Base-by-base conservation (phyloP, 768 basidiomycete species). In the Panaeolus papilionaceus region DNA sequence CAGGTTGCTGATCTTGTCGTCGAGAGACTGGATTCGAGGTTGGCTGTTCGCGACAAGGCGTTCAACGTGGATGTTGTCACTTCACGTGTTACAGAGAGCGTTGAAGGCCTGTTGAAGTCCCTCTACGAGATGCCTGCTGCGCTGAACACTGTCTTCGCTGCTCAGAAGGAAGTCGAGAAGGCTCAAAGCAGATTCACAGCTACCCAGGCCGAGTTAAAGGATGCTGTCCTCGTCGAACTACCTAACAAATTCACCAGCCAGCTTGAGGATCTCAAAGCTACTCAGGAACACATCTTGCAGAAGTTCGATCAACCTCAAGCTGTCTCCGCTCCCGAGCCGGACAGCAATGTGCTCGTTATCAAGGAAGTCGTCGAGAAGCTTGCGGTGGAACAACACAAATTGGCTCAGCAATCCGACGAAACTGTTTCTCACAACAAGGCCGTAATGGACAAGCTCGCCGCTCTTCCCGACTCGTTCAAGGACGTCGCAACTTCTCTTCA, bases 1-100 rank as follows among this genome's bases (percentile, higher is more conserved):
- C 92, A 93, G 73, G 93, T 95, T 0, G 92, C 94, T 2, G 94
- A 94, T 74, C 86, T 95, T 37, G 94, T 95, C 1, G 92, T 95
- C 8, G 94, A 94, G 75, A 88, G 94, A 33, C 83, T 95, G 11
- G 92, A 94, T 72, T 91, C 93, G 11, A 88, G 93, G 20, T 83
- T 95, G 61, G 86, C 92, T 42, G 89, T 93, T 33, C 85, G 93
- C 9, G 93, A 95, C 76, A 89, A 90, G 73, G 76, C 85, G 6
- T 85, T 91, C 72, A 91, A 87, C 71, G 78, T 88, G 18, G 91
- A 93, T 44, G 77, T 79, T 3, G 76, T 93, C 54, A 82, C 86
- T 1, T 75, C 77, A 33, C 90, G 82, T 70, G 83, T 94, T 6
- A 76, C 81, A 1, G 88, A 92, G 61, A 79, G 83, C 40, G 77